A percentile compares a stretch with the other conserved stretches of the same genome.
Conservation (phyloP, 2,329 filamentous ascomycete species). For the Neodidymelliopsis sp. region DNA sequence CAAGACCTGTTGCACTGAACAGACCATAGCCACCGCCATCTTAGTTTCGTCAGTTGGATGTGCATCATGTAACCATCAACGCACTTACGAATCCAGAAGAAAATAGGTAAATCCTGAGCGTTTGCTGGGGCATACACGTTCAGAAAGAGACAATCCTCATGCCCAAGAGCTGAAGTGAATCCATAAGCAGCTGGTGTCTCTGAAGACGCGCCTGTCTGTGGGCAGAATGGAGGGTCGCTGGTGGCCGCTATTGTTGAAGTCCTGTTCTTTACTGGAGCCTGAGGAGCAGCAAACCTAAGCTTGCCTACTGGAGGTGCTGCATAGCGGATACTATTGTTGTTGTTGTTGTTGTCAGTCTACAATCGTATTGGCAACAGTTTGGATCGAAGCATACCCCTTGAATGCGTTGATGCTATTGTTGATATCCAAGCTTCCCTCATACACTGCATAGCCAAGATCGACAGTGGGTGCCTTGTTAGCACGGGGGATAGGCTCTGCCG, state of each 20-base stretch:
- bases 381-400: conserved; percentile 36
- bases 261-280: conserved; percentile 53
- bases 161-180: conserved; percentile 39
- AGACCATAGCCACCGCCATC: conserved; percentile 52
- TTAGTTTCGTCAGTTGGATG: conserved; percentile 37
- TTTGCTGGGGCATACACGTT: conserved; percentile 51
- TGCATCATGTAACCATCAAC: neutral
- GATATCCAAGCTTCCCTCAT: conserved; percentile 37
- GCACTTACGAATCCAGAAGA: conserved; percentile 60
- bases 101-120: conserved; percentile 60
- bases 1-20: conserved; percentile 39
- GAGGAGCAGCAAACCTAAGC: conserved; percentile 61
- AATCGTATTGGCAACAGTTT: neutral
- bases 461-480: conserved; percentile 35
- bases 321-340: conserved; percentile 54
- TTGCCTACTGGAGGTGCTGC: conserved; percentile 60
- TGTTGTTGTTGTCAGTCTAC: conserved; percentile 36
- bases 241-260: conserved; percentile 52
- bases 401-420: conserved; percentile 39
- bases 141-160: conserved; percentile 53
- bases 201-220: conserved; percentile 41
- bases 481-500: conserved; percentile 33
- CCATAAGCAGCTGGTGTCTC: conserved; percentile 39
- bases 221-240: conserved; percentile 51
- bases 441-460: conserved; percentile 44